phyloP scores from a whole-genome alignment of 768 basidiomycete species.

The Mrakia frigida region DNA sequence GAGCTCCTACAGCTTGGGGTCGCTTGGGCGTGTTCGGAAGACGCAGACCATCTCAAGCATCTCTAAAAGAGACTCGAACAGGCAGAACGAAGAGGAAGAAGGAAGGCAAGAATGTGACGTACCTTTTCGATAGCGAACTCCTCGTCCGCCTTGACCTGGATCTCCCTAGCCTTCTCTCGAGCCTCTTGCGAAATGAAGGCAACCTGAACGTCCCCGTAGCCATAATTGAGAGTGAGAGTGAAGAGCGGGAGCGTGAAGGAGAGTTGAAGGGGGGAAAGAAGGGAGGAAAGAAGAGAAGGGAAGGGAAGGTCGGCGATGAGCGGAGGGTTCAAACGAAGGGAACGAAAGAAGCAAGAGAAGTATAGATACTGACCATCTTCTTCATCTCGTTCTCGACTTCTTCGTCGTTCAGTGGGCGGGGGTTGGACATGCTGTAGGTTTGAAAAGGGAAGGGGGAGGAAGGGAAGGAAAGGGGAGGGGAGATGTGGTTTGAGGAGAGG shows the following conservation, averaged over 20 bases:
- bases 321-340: neutral
- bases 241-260: neutral
- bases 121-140: constrained; percentile 99
- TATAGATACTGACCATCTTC: constrained; percentile 73
- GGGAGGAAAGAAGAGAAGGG: constrained; percentile 10
- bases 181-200: constrained; percentile 99
- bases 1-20: neutral
- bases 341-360: neutral
- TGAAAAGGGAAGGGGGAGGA: neutral
- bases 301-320: constrained; percentile 24
- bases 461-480: neutral
- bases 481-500: neutral
- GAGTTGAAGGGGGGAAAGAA: neutral
- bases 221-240: neutral
- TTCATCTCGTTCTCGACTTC: constrained; percentile 96
- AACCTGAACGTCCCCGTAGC: constrained; percentile 52
- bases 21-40: neutral
- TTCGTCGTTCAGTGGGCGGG: constrained; percentile 72
- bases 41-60: neutral
- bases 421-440: constrained; percentile 52
- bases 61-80: neutral
- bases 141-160: constrained; percentile 94
- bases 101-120: constrained; percentile 12
- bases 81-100: neutral
- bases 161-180: constrained; percentile 92